Evolutionary conservation across 371 early-diverging fungal genomes (phyloP).

Genomic region (Scutellospora calospora): DNA sequence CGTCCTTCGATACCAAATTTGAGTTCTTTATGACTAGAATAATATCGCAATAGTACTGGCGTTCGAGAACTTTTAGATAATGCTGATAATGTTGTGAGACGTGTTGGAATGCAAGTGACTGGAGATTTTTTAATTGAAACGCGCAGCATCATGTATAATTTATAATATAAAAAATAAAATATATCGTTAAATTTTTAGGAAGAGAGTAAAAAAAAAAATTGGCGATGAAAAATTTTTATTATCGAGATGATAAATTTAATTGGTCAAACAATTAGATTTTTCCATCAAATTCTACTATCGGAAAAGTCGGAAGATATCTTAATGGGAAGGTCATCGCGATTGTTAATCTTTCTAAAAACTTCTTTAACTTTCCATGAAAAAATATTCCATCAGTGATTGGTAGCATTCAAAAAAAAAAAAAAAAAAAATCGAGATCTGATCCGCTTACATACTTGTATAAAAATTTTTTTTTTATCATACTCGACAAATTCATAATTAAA

Average conservation of each 20-base stretch:
- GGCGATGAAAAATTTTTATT: not conserved
- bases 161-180: not conserved
- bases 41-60: slow-evolving; percentile 64
- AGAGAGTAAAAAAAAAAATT: not conserved
- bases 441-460: no score
- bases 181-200: not conserved
- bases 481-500: no score
- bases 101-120: not conserved
- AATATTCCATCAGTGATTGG: no score
- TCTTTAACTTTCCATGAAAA: no score
- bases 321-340: no score
- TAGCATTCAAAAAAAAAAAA: no score
- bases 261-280: slow-evolving; percentile 16
- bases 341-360: no score
- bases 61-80: slow-evolving; percentile 6
- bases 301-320: no score
- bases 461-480: no score
- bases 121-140: slow-evolving; percentile 22
- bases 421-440: no score
- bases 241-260: not conserved
- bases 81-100: not conserved
- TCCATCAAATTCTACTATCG: slow-evolving; percentile 34
- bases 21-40: slow-evolving; percentile 95
- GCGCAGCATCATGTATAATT: not conserved
- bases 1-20: slow-evolving; percentile 96